These are phyloP conservation scores for Desmodesmus armatus DNA, from an alignment of 139 green algal genomes.

Conservation along the genomic window DNA sequence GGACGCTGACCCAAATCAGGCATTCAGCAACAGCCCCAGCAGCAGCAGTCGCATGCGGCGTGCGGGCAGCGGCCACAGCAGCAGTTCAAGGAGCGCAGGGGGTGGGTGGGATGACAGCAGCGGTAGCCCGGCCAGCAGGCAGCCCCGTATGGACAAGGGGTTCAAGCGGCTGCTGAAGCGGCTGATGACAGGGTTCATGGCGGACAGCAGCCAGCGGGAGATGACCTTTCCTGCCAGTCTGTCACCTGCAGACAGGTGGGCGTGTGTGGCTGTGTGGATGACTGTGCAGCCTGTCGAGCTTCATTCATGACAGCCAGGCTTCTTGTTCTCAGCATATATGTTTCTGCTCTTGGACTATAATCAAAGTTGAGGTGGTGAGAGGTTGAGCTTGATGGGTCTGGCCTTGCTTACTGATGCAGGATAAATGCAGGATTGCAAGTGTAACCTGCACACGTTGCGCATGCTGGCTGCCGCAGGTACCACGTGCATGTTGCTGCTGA, in stretches of 20 bases:
- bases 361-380: background rate
- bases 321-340: background rate
- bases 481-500: slow-evolving; percentile 32
- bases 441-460: background rate
- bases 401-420: background rate
- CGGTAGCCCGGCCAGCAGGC: background rate
- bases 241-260: slow-evolving; percentile 14
- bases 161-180: slow-evolving; percentile 31
- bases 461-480: background rate
- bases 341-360: background rate
- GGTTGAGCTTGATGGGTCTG: background rate
- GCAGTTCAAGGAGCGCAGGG: background rate
- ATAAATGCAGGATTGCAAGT: background rate
- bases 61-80: background rate
- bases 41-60: background rate
- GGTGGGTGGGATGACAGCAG: background rate
- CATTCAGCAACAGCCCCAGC: background rate
- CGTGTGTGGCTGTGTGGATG: background rate
- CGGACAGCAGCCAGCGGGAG: slow-evolving; percentile 36
- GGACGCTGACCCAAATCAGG: background rate
- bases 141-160: slow-evolving; percentile 6
- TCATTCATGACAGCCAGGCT: background rate
- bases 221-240: slow-evolving; percentile 27
- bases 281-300: background rate
- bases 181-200: slow-evolving; percentile 7